phyloP scores from a whole-genome alignment of 768 basidiomycete genomes.

The Trametes sanguinea region DNA sequence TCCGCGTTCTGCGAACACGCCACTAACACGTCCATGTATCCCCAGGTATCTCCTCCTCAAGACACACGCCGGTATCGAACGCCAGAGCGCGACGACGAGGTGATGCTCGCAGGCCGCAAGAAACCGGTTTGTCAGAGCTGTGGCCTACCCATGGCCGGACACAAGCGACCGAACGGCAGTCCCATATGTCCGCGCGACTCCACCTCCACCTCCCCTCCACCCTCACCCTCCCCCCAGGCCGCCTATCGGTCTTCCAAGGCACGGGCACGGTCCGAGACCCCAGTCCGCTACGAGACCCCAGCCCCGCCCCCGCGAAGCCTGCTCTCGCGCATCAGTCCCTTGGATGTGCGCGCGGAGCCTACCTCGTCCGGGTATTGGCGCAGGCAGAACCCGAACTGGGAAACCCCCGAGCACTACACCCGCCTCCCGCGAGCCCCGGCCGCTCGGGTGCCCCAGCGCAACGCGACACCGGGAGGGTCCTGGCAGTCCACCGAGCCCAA shows the following conservation, averaged over 20 bases:
- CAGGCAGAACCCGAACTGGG: constrained; percentile 39
- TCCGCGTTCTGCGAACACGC: background rate
- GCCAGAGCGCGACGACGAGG: background rate
- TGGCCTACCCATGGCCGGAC: constrained; percentile 41
- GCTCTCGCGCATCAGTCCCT: constrained; percentile 3
- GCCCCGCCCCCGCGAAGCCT: background rate
- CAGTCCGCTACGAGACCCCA: background rate
- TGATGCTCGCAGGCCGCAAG: constrained; percentile 29
- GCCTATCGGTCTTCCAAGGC: background rate
- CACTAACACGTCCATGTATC: constrained; percentile 3
- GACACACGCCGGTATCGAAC: background rate
- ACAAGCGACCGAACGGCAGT: constrained; percentile 37
- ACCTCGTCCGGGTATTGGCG: constrained; percentile 30
- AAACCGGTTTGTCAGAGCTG: constrained; percentile 38
- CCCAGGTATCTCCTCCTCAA: constrained; percentile 7
- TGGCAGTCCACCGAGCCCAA: constrained; percentile 32
- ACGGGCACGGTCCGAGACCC: background rate
- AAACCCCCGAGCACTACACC: constrained; percentile 22
- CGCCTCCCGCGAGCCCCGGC: background rate
- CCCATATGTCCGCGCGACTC: constrained; percentile 34
- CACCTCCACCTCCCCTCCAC: constrained; percentile 6
- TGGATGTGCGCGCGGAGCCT: constrained; percentile 16
- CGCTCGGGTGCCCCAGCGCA: constrained; percentile 12
- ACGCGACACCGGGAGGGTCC: constrained; percentile 15
- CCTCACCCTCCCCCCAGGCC: background rate